phyloP scores from a whole-genome alignment of 495 filamentous ascomycete genomes.

The Penicillium canariense region DNA sequence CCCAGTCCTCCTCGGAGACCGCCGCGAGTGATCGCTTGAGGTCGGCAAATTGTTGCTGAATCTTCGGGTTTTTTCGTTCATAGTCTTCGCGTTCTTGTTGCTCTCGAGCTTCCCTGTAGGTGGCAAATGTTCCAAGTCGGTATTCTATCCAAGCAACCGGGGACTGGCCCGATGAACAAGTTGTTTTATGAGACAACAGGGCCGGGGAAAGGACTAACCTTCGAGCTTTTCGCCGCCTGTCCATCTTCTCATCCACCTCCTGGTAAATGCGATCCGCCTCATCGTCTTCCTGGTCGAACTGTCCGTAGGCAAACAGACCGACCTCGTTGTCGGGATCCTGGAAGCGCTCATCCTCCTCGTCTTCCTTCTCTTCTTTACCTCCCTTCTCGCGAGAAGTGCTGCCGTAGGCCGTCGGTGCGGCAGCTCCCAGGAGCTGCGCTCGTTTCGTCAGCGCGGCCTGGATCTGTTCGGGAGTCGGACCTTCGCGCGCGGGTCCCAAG shows the following conservation, averaged over 20 bases:
- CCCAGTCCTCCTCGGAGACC: conserved; percentile 96
- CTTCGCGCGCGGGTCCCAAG: conserved; percentile 92
- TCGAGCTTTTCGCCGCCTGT: conserved; percentile 75
- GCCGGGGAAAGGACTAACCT: conserved; percentile 67
- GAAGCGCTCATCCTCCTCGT: conserved; percentile 82
- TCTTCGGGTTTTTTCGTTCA: conserved; percentile 96
- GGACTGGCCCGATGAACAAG: conserved; percentile 66
- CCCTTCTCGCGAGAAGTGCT: conserved; percentile 65
- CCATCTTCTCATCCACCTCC: conserved; percentile 95
- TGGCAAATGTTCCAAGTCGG: conserved; percentile 68
- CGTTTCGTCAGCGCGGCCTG: conserved; percentile 94
- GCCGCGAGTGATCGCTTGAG: conserved; percentile 84
- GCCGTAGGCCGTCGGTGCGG: conserved; percentile 78
- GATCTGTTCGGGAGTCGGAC: conserved; percentile 96
- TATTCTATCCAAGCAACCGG: conserved; percentile 73
- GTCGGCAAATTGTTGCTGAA: conserved; percentile 97
- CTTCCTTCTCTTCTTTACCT: conserved; percentile 58
- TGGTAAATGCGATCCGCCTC: conserved; percentile 95
- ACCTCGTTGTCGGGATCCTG: conserved; percentile 98
- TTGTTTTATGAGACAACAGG: conserved; percentile 37
- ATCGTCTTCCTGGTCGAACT: conserved; percentile 94
- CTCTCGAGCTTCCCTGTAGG: conserved; percentile 92
- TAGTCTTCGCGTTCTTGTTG: conserved; percentile 87
- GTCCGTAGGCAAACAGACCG: conserved; percentile 88
- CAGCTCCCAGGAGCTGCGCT: conserved; percentile 77